Evolutionary conservation across 306 rosid genomes (phyloP).

Genomic region (Vicia sativa): DNA sequence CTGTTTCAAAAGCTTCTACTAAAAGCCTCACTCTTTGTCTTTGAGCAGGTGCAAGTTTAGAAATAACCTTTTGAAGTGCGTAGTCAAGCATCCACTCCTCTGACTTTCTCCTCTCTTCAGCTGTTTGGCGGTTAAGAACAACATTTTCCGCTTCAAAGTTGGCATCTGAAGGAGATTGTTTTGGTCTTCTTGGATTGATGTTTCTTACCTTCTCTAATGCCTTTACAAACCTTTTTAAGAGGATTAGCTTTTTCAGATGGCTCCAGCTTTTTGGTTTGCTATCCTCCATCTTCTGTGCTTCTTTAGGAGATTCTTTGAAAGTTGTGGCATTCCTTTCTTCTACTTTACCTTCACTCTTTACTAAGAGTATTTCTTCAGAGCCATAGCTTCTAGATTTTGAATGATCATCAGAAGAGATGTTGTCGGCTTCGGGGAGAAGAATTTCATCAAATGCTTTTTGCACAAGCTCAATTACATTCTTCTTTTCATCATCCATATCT

Average conservation of each 20-base stretch:
- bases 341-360: conserved; percentile 39
- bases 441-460: conserved; percentile 85
- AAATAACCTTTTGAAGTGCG: conserved; percentile 83
- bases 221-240: conserved; percentile 84
- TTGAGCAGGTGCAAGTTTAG: conserved; percentile 77
- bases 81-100: conserved; percentile 96
- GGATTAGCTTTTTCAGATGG: conserved; percentile 66
- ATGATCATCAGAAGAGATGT: conserved; percentile 39
- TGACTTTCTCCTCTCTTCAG: conserved; percentile 55
- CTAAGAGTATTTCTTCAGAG: conserved; percentile 38
- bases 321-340: conserved; percentile 34
- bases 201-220: conserved; percentile 75
- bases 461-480: conserved; percentile 58
- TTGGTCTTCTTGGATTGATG: conserved; percentile 45
- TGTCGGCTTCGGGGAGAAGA: conserved; percentile 75
- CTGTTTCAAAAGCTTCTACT: conserved; percentile 79
- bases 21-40: conserved; percentile 72
- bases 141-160: conserved; percentile 59
- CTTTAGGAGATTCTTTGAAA: conserved; percentile 39
- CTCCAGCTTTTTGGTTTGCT: conserved; percentile 74
- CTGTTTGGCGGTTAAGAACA: conserved; percentile 58
- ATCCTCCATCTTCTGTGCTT: conserved; percentile 46
- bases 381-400: conserved; percentile 36
- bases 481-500: conserved; percentile 41
- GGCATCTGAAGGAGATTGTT: conserved; percentile 46